Evolutionary conservation across 768 basidiomycete species (phyloP), one percentile per base, ranked within the genome.

Genomic region (Rhizopogon rudus): DNA sequence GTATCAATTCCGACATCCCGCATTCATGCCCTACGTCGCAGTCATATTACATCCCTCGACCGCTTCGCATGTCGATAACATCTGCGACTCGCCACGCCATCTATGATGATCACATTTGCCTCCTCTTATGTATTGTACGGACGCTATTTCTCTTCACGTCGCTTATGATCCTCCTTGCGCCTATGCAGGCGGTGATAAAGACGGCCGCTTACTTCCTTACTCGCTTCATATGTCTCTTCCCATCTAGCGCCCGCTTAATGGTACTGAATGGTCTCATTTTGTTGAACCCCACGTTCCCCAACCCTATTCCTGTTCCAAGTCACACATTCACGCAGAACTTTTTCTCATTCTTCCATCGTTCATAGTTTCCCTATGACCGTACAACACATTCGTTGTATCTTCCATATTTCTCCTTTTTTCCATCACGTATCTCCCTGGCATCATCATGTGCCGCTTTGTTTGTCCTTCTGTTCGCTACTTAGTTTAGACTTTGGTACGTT

Each of bases 81-180:
- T 56, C 55, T 49, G 51, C 61, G 58, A 68, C 48, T 6, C 56
- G 49, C 55, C 42, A 53, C 61, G 52, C 60, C 67, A 66, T 62
- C 66, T 55, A 69, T 56, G 64, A 69, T 61, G 61, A 29, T 66
- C 59, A 65, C 66, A 25, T 25, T 72, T 71, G 71, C 71, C 71
- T 78, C 71, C 69, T 61, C 62, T 73, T 71, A 69, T 71, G 58
- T 71, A 71, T 71, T 70, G 75, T 72, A 87, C 85, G 87, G 87
- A 89, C 87, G 87, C 86, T 85, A 72, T 80, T 84, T 81, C 70
- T 75, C 77, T 86, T 82, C 82, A 84, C 62, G 78, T 64, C 58
- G 57, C 53, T 62, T 60, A 54, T 53, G 53, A 56, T 52, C 56
- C 53, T n/a, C 14, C 49, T 35, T 51, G 20, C 52, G 51, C 33